A percentile compares a stretch with the other conserved stretches of the same genome.
Conservation (phyloP, 2,329 filamentous ascomycete genomes). For the Sclerotinia minor region DNA sequence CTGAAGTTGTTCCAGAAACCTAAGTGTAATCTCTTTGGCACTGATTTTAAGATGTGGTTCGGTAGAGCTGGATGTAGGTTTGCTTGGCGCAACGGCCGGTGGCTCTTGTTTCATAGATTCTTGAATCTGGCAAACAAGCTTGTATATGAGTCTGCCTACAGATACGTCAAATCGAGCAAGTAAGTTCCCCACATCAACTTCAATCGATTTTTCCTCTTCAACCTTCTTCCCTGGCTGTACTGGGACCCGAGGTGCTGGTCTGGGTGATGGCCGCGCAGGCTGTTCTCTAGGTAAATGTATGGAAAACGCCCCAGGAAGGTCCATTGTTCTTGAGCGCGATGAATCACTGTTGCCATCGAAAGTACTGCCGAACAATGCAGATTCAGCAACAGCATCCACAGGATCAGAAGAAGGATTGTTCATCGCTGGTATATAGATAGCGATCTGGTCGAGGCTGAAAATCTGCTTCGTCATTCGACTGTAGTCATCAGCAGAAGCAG, state of each 20-base stretch:
- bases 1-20: slow-evolving; percentile 41
- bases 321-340: slow-evolving; percentile 46
- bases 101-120: slow-evolving; percentile 32
- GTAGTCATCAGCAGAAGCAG: slow-evolving; percentile 36
- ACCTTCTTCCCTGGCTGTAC: not conserved
- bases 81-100: slow-evolving; percentile 13
- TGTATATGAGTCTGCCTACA: slow-evolving; percentile 40
- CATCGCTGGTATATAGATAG: slow-evolving; percentile 41
- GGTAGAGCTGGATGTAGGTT: slow-evolving; percentile 20
- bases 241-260: not conserved
- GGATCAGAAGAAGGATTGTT: slow-evolving; percentile 18
- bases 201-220: slow-evolving; percentile 31
- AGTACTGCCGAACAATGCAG: slow-evolving; percentile 26
- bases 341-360: slow-evolving; percentile 33
- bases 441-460: slow-evolving; percentile 42
- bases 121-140: slow-evolving; percentile 36
- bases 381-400: slow-evolving; percentile 21
- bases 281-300: slow-evolving; percentile 41
- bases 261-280: not conserved
- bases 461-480: slow-evolving; percentile 41
- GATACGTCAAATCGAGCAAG: slow-evolving; percentile 41
- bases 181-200: slow-evolving; percentile 38
- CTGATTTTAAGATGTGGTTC: slow-evolving; percentile 32
- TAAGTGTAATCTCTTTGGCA: slow-evolving; percentile 37
- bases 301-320: slow-evolving; percentile 64